Conservation (phyloP, 352 stramenopile species). For the Phytopythium oedochilum region DNA sequence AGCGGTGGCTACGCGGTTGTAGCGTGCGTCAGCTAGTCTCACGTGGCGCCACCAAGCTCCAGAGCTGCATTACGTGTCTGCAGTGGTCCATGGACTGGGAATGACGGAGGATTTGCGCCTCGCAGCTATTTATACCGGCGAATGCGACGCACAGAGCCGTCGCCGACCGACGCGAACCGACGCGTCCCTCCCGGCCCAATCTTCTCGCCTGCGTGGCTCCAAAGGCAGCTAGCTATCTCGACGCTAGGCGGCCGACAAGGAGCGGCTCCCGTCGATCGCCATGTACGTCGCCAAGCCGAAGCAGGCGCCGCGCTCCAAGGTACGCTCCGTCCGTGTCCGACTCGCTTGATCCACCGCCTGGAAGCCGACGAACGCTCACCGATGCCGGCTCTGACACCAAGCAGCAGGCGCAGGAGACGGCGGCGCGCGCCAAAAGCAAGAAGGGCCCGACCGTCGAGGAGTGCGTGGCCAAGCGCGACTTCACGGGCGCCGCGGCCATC, state of each 20-base stretch:
- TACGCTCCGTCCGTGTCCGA: neutral
- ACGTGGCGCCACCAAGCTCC: neutral
- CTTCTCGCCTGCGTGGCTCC: neutral
- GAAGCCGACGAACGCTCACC: too few species aligned
- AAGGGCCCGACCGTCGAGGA: constrained; percentile 74
- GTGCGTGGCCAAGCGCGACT: constrained; percentile 86
- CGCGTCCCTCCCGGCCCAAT: neutral
- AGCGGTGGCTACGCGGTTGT: too few species aligned
- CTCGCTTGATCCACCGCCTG: too few species aligned
- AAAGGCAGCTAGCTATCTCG: too few species aligned
- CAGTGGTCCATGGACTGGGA: too few species aligned
- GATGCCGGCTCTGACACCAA: too few species aligned
- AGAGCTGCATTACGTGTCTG: too few species aligned
- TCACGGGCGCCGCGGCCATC: constrained; percentile 91
- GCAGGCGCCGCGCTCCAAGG: constrained; percentile 63
- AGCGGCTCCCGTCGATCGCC: neutral
- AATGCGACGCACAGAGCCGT: too few species aligned
- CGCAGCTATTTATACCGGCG: neutral
- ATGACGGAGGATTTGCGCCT: too few species aligned
- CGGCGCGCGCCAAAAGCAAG: constrained; percentile 68
- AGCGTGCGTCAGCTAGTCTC: too few species aligned
- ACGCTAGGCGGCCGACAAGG: too few species aligned
- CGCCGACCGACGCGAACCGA: too few species aligned
- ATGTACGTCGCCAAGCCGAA: constrained; percentile 85
- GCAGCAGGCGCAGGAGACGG: constrained; percentile 42